Conservation (phyloP, 208 protist genomes). For the Trypanosoma brucei region DNA sequence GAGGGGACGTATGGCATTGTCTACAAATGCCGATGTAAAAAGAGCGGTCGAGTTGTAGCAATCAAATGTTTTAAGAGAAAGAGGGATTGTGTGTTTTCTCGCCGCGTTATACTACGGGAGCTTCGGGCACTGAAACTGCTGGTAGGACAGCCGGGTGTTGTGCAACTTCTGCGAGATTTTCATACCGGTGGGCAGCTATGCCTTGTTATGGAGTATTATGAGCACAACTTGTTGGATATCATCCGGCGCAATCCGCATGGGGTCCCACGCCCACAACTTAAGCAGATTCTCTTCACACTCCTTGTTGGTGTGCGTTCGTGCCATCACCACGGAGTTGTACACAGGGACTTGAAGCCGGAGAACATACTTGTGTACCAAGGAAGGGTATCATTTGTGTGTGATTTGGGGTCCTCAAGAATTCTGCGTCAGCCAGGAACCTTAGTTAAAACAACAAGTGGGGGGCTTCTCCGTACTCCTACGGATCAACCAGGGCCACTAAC, state of each 20-base stretch:
- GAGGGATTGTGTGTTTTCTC: constrained; percentile 81
- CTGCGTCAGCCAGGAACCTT: constrained; percentile 3
- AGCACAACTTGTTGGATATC: constrained; percentile 84
- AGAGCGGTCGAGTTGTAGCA: constrained; percentile 80
- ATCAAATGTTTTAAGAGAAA: constrained; percentile 95
- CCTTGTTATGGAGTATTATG: constrained; percentile 94
- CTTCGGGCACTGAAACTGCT: constrained; percentile 89
- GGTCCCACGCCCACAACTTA: constrained; percentile 42
- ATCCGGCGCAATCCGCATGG: constrained; percentile 63
- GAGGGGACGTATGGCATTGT: constrained; percentile 94
- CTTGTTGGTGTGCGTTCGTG: constrained; percentile 85
- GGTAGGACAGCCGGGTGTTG: constrained; percentile 84
- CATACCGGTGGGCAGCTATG: constrained; percentile 82
- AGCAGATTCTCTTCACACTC: constrained; percentile 83
- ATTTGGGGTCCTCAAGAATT: constrained; percentile 87
- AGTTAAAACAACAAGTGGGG: constrained; percentile 8
- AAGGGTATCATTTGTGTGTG: constrained; percentile 64
- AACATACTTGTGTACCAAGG: constrained; percentile 81
- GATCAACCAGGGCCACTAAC: constrained; percentile 38
- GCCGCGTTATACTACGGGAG: constrained; percentile 89
- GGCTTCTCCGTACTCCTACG: constrained; percentile 3
- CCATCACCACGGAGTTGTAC: constrained; percentile 89
- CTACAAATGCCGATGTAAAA: constrained; percentile 83
- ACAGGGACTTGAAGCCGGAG: constrained; percentile 91
- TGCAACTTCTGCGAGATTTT: constrained; percentile 87